Evolutionary conservation across 441 rosid species (phyloP), one percentile per base, ranked within the genome.

Genomic region (Mallotus repandus): DNA sequence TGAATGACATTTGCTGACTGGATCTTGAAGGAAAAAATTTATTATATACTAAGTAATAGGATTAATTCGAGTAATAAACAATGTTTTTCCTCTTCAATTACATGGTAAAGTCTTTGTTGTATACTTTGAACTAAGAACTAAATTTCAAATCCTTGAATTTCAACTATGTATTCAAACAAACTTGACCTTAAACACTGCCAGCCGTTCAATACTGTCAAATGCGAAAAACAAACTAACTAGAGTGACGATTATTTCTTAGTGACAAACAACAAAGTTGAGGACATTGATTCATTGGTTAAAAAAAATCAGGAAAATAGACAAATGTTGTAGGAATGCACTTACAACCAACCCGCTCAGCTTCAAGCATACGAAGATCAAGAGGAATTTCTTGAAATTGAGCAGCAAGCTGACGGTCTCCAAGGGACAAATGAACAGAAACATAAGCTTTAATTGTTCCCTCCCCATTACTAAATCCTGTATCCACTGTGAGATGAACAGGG

Each of bases 321-420:
- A 41, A 41, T 41, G 3, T 41, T 41, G 45, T 7, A 67, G 46
- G 21, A 0, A 80, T 41, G 81, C 66, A 79, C 98, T 76, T 86
- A 95, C 98, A 95, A 86, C 95, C 97, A 70, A 95, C 84, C 72
- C 90, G 88, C 81, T 90, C 98, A 43, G 97, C 99, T 78, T 95
- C 98, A 73, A 87, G 82, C 97, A 90, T 91, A 29, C 92, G 90
- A 68, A 91, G 93, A 87, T 95, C 99, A 77, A 90, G 85, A 71
- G 98, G 97, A 76, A 93, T 86, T 89, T 91, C 98, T 82, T 90
- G 95, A 81, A 95, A 95, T 66, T 93, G 98, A 52, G 97, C 95
- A 64, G 96, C 99, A 66, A 95, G 89, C 8, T 84, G 97, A 62
- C 79, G 80, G 72, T 90, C 98, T n/a, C 93, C 95, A 79, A 93